phyloP scores from a whole-genome alignment of 1,284 basidiomycete genomes.

The Sporisorium iseilematis-ciliati region DNA sequence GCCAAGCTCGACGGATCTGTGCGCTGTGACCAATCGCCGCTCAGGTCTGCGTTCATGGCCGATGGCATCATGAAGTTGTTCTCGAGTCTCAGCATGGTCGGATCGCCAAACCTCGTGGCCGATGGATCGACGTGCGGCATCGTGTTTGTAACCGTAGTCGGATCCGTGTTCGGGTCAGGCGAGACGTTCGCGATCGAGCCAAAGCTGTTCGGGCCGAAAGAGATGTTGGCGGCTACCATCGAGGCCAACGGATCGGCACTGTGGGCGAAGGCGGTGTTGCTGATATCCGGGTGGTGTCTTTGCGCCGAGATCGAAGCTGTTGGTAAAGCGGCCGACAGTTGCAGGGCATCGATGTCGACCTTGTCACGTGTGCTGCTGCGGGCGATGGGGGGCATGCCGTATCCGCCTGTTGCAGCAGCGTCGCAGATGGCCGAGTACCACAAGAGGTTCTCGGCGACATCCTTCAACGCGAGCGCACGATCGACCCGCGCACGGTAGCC shows the following conservation, averaged over 20 bases:
- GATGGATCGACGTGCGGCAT: conserved; percentile 1
- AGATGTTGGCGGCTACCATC: neutral
- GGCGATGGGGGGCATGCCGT: conserved; percentile 33
- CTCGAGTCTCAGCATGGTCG: conserved; percentile 28
- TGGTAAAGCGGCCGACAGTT: conserved; percentile 24
- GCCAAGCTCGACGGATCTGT: neutral
- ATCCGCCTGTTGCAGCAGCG: conserved; percentile 27
- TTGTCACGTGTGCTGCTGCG: conserved; percentile 32
- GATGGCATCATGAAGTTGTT: conserved; percentile 18
- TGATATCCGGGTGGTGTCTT: neutral
- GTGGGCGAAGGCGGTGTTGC: neutral
- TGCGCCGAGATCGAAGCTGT: conserved; percentile 15
- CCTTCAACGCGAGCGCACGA: conserved; percentile 35
- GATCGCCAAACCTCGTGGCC: conserved; percentile 9
- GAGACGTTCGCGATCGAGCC: conserved; percentile 14
- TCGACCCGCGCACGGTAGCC: conserved; percentile 29
- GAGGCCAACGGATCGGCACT: neutral
- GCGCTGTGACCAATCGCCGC: conserved; percentile 25
- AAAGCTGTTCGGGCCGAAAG: conserved; percentile 18
- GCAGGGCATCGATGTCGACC: conserved; percentile 38
- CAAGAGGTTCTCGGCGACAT: conserved; percentile 39
- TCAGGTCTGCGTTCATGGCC: conserved; percentile 13
- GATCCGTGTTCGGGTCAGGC: conserved; percentile 4
- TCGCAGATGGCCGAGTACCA: conserved; percentile 52
- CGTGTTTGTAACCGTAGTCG: neutral